A percentile compares a stretch with the other conserved stretches of the same genome.
phyloP scores from a whole-genome alignment of 768 basidiomycete species.

The Calvatia gigantea region DNA sequence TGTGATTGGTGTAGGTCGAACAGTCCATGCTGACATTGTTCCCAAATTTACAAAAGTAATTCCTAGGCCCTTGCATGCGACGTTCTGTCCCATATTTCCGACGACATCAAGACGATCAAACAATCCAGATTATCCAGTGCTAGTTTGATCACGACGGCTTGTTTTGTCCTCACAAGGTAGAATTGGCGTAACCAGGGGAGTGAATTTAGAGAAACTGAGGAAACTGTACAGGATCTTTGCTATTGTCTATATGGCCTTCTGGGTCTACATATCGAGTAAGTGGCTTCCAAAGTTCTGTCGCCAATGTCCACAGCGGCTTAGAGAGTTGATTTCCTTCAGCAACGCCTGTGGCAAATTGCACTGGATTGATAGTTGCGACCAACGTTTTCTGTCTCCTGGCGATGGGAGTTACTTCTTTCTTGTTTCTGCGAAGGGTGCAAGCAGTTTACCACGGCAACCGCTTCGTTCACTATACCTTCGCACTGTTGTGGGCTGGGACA shows the following conservation, averaged over 20 bases:
- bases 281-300: too few species aligned
- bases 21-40: too few species aligned
- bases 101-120: background rate
- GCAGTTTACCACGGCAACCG: background rate
- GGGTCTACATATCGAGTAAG: background rate
- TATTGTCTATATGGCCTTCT: background rate
- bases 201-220: background rate
- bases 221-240: background rate
- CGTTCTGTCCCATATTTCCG: background rate
- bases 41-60: too few species aligned
- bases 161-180: background rate
- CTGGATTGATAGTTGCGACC: background rate
- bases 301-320: too few species aligned
- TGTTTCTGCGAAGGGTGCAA: background rate
- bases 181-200: too few species aligned
- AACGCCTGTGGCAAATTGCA: background rate
- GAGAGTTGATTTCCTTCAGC: background rate
- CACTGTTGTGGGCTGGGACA: background rate
- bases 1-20: too few species aligned
- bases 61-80: too few species aligned
- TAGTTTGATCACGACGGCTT: background rate
- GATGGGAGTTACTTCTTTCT: background rate
- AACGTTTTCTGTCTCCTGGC: background rate
- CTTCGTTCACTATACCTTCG: background rate
- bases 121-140: too few species aligned